Evolutionary conservation across 345 rosid genomes (phyloP), one percentile per base, ranked within the genome.

Genomic region (Melaleuca quinquenervia): DNA sequence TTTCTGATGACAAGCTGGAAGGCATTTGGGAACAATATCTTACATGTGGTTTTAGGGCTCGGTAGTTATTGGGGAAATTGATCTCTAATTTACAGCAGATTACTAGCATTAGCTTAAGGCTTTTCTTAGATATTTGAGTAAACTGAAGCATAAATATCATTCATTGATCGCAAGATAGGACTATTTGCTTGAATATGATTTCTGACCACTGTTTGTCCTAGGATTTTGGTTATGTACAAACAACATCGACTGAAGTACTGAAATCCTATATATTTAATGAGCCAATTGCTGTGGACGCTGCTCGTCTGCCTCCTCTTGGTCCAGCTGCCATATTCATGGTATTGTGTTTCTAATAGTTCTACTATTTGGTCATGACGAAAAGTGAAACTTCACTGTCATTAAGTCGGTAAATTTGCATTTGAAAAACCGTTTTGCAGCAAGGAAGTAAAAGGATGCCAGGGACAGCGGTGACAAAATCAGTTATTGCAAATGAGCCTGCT

Each of bases 211-310:
- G 83, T 89, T 83, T 87, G 26, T 52, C n/a, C 78, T 88, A 98
- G 99, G 99, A 97, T 90, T 97, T 96, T 90, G 99, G 99, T 64
- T 97, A 95, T 86, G 99, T 92, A 86, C 99, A 98, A 93, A 94
- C 99, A 88, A 95, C 99, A 32, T 96, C 98, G 44, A 98, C 99
- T 11, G 99, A 98, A 91, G 87, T 95, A 82, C 90, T 98, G 91
- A 98, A 98, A 88, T 96, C 99, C 41, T 96, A 93, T 88, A 92
- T 97, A 21, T 96, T 96, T 90, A 96, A 98, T 78, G 99, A 98
- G 91, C 99, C 99, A 74, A 94, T 98, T 88, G 94, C 95, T 86
- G 89, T 95, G 87, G 96, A 96, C 88, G 91, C 95, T 90, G 87
- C 96, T 29, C 98, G 94, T 49, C 87, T 95, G 89, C 99, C 95